phyloP scores from a whole-genome alignment of 2,329 filamentous ascomycete genomes.

The Plenodomus biglobosus region DNA sequence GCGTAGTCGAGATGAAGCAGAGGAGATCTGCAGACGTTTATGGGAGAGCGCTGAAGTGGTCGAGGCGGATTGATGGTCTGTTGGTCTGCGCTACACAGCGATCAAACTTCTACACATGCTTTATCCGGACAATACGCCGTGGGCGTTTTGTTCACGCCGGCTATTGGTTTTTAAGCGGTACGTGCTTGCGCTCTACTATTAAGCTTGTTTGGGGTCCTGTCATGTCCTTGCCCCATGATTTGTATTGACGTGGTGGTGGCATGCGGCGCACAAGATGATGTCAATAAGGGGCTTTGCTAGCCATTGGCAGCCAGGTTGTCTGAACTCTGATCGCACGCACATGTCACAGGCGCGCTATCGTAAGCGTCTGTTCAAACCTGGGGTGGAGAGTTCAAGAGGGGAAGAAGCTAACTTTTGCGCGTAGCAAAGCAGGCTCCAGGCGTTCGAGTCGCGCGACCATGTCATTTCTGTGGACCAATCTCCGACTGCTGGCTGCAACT shows the following conservation, averaged over 20 bases:
- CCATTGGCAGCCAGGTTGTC: no score
- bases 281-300: no score
- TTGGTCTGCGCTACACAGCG: not conserved
- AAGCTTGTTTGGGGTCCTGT: not conserved
- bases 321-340: no score
- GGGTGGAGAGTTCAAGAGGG: not conserved
- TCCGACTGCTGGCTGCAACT: not conserved
- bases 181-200: not conserved
- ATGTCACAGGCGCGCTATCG: no score
- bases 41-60: slow-evolving; percentile 45
- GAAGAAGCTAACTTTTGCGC: not conserved
- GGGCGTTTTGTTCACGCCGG: not conserved
- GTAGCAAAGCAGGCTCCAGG: not conserved
- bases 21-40: slow-evolving; percentile 45
- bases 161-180: slow-evolving; percentile 2
- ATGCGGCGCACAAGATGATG: no score
- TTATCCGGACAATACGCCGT: not conserved
- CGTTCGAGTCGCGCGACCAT: not conserved
- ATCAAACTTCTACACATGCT: slow-evolving; percentile 6
- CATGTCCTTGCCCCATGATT: not conserved
- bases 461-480: not conserved
- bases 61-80: slow-evolving; percentile 37
- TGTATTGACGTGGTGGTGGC: no score
- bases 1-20: slow-evolving; percentile 36
- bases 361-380: no score